Conservation (phyloP, 805 yeast species). For the Candida tallmaniae region DNA sequence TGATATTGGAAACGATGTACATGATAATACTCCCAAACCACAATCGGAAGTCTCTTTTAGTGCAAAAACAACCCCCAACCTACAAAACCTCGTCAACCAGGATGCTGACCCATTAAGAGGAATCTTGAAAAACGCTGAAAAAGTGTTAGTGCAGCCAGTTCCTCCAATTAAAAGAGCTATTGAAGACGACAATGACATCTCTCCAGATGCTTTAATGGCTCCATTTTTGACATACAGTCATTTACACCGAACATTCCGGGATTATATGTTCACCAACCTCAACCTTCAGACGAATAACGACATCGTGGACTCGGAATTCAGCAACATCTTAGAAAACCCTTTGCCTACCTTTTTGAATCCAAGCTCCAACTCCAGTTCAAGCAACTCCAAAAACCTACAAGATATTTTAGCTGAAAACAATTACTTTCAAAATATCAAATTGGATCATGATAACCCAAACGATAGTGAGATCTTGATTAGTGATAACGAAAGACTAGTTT, state of each 20-base stretch:
- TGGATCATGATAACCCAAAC: not conserved
- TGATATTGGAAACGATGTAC: not conserved
- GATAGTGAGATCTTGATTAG: slow-evolving; percentile 2
- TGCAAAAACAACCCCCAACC: slow-evolving; percentile 6
- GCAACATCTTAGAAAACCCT: slow-evolving; percentile 11
- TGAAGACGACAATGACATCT: slow-evolving; percentile 2
- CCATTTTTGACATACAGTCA: slow-evolving; percentile 18
- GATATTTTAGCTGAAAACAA: slow-evolving; percentile 2
- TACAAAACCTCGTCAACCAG: slow-evolving; percentile 9
- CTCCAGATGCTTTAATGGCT: slow-evolving; percentile 11
- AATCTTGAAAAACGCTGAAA: slow-evolving; percentile 4
- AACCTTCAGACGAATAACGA: slow-evolving; percentile 6
- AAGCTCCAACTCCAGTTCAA: not conserved
- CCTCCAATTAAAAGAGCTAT: not conserved
- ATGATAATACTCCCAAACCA: not conserved
- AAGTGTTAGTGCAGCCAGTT: slow-evolving; percentile 6
- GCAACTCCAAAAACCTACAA: slow-evolving; percentile 3
- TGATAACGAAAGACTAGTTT: slow-evolving; percentile 19
- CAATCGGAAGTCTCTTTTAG: not conserved
- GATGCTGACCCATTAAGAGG: slow-evolving; percentile 4
- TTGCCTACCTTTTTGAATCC: slow-evolving; percentile 6
- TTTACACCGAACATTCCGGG: slow-evolving; percentile 31
- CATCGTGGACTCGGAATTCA: slow-evolving; percentile 9
- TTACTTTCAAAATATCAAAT: slow-evolving; percentile 1
- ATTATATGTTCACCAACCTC: slow-evolving; percentile 36